Conservation (phyloP, 192 early-diverging fungal species). For the Coemansia sp. region DNA sequence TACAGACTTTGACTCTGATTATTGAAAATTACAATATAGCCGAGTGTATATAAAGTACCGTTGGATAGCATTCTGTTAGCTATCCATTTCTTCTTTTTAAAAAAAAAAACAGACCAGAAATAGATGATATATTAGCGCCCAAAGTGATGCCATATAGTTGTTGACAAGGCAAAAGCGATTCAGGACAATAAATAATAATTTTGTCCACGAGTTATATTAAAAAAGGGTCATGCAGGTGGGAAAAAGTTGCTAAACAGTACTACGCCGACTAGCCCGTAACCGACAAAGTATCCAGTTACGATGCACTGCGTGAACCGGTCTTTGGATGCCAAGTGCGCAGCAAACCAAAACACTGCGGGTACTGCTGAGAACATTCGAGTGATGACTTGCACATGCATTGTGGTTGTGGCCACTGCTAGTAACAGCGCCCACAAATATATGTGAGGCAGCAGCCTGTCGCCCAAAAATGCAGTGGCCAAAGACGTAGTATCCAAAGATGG, state of each 20-base stretch:
- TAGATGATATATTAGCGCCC: too few species aligned
- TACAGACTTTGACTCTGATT: too few species aligned
- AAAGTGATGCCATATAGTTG: too few species aligned
- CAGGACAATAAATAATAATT: too few species aligned
- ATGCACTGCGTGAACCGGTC: slow-evolving; percentile 3
- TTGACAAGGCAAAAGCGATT: too few species aligned
- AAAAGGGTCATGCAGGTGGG: slow-evolving; percentile 31
- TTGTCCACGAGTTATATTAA: too few species aligned
- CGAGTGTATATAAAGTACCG: too few species aligned
- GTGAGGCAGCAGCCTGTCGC: slow-evolving; percentile 52
- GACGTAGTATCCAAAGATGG: too few species aligned
- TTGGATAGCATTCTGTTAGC: too few species aligned
- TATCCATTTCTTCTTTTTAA: too few species aligned
- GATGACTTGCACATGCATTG: slow-evolving; percentile 91
- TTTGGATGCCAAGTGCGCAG: slow-evolving; percentile 54
- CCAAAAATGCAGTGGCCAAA: slow-evolving; percentile 11
- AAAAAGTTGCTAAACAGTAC: slow-evolving; percentile 86
- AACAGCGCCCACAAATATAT: slow-evolving; percentile 72
- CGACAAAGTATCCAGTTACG: slow-evolving; percentile 66
- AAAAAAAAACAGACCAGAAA: too few species aligned
- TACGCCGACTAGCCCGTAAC: slow-evolving; percentile 71
- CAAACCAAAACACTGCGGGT: slow-evolving; percentile 81
- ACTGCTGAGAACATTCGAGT: slow-evolving; percentile 79
- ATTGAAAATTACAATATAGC: too few species aligned
- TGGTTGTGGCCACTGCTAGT: slow-evolving; percentile 60